Evolutionary conservation across 1,284 basidiomycete genomes (phyloP).

Genomic region (Austroboletus rostrupii): DNA sequence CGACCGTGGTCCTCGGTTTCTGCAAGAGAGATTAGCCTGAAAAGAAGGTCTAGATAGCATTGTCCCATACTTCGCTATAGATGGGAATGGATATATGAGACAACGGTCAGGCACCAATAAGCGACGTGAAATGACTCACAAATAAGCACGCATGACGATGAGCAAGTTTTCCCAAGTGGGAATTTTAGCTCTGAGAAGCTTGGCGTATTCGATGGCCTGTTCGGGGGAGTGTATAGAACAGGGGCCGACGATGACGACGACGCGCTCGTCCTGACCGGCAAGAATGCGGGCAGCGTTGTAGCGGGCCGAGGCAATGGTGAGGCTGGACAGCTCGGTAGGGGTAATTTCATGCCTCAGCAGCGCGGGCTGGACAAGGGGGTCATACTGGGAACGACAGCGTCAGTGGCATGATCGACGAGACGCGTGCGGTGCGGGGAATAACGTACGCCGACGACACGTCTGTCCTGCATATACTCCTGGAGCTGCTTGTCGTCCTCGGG

Average conservation of each 20-base stretch:
- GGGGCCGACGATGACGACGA: slow-evolving; percentile 91
- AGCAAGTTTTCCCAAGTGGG: slow-evolving; percentile 74
- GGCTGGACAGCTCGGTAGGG: slow-evolving; percentile 51
- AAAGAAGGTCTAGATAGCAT: background rate
- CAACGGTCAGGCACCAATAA: slow-evolving; percentile 3
- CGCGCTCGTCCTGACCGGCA: slow-evolving; percentile 77
- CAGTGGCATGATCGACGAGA: background rate
- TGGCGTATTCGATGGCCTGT: slow-evolving; percentile 90
- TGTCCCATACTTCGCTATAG: slow-evolving; percentile 45
- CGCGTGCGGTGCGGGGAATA: background rate
- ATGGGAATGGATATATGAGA: background rate
- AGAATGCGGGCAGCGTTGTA: slow-evolving; percentile 75
- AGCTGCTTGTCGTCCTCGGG: slow-evolving; percentile 60
- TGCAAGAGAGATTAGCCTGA: slow-evolving; percentile 26
- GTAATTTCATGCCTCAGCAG: slow-evolving; percentile 83
- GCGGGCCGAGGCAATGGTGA: slow-evolving; percentile 78
- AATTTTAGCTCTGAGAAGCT: slow-evolving; percentile 67
- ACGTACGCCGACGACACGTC: slow-evolving; percentile 71
- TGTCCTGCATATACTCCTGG: slow-evolving; percentile 70
- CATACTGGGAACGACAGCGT: slow-evolving; percentile 58
- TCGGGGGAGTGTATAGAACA: slow-evolving; percentile 93
- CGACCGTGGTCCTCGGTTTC: slow-evolving; percentile 87
- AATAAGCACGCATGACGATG: slow-evolving; percentile 96
- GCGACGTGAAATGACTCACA: slow-evolving; percentile 49
- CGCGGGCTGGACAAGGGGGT: slow-evolving; percentile 88